phyloP scores from a whole-genome alignment of 2,329 filamentous ascomycete genomes.

The Ceratocystis smalleyi region DNA sequence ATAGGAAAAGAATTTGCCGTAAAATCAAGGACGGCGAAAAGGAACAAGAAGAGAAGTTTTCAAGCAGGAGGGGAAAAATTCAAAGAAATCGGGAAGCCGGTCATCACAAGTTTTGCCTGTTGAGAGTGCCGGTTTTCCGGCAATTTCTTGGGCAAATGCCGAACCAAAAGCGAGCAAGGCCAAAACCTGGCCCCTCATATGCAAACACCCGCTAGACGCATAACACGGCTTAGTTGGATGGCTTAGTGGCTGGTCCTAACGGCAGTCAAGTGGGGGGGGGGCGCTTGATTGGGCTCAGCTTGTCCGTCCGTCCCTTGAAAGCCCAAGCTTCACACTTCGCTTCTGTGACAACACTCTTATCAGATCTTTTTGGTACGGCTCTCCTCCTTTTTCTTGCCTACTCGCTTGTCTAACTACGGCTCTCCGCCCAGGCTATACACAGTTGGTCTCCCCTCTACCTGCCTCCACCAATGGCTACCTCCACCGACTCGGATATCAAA shows the following conservation, averaged over 20 bases:
- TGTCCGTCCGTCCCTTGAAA: background rate
- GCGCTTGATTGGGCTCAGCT: background rate
- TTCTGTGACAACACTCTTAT: background rate
- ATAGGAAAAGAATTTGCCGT: background rate
- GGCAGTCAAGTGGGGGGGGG: background rate
- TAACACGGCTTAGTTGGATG: background rate
- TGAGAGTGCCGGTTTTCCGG: background rate
- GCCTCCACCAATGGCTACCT: background rate
- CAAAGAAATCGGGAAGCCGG: slow-evolving; percentile 7
- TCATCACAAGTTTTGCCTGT: background rate
- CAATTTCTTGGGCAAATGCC: background rate
- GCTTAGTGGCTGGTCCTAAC: background rate
- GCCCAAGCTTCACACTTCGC: background rate
- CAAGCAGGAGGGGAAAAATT: background rate
- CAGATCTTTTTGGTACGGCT: background rate
- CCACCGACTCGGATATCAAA: slow-evolving; percentile 23
- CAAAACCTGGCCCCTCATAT: background rate
- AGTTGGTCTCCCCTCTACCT: background rate
- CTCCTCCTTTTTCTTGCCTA: background rate
- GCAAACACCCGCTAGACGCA: background rate
- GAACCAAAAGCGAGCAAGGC: too few relatives aligned
- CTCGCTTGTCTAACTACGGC: background rate
- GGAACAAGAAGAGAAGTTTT: slow-evolving; percentile 10
- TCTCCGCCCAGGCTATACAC: too few relatives aligned
- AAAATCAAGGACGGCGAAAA: background rate